Conservation (phyloP, 768 basidiomycete species). For the Termitomyces sp. region DNA sequence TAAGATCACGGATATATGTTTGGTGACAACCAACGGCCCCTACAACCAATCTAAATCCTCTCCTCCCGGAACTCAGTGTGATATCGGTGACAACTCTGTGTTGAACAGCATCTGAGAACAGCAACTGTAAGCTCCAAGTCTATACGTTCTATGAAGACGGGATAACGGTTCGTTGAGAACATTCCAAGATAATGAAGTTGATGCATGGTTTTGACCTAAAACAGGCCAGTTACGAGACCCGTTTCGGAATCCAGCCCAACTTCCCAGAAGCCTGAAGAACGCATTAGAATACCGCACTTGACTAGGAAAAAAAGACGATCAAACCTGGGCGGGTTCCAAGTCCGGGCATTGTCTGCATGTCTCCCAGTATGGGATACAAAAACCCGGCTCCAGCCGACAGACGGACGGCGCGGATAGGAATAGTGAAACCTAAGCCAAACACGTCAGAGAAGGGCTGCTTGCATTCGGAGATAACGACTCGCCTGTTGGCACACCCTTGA, state of each 20-base stretch:
- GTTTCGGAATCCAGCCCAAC: constrained; percentile 75
- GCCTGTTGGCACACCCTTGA: constrained; percentile 87
- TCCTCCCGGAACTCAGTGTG: not conserved
- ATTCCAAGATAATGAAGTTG: not conserved
- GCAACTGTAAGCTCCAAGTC: not conserved
- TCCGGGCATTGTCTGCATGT: constrained; percentile 99
- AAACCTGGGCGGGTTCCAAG: constrained; percentile 84
- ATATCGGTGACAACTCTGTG: constrained; percentile 9
- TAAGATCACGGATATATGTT: not conserved
- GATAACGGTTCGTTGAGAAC: constrained; percentile 19
- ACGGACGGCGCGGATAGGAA: constrained; percentile 85
- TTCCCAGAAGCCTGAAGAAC: constrained; percentile 77
- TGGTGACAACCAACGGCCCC: not conserved
- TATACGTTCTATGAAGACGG: constrained; percentile 15
- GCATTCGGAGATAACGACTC: constrained; percentile 10
- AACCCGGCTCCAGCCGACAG: constrained; percentile 93
- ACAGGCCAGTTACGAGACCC: constrained; percentile 82
- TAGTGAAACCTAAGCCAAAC: constrained; percentile 63
- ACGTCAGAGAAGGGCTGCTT: not conserved
- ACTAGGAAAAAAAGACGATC: constrained; percentile 3
- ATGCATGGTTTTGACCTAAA: constrained; percentile 36
- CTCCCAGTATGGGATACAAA: constrained; percentile 91
- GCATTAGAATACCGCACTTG: constrained; percentile 5
- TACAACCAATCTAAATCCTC: constrained; percentile 1
- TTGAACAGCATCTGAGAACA: constrained; percentile 12